Evolutionary conservation across 768 basidiomycete species (phyloP).

Genomic region (Mycena galopus): DNA sequence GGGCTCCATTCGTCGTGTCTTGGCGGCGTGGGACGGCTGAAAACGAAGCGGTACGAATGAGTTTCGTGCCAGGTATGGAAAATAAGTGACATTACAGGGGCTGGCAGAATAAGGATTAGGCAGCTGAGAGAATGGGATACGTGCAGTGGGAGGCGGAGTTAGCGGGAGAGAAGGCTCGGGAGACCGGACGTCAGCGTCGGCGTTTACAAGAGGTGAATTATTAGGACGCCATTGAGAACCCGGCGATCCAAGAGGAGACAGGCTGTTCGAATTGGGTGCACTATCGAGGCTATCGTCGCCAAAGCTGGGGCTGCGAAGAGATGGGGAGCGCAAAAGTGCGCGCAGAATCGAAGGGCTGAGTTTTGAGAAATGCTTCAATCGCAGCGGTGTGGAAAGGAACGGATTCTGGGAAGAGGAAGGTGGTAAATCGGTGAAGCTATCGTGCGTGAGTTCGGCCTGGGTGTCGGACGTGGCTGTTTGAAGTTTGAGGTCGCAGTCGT

Average conservation of each 20-base stretch:
- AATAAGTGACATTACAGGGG: background rate
- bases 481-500: constrained; percentile 16
- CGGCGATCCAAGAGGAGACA: background rate
- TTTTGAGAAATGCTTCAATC: constrained; percentile 41
- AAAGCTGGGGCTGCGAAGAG: constrained; percentile 33
- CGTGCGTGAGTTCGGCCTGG: background rate
- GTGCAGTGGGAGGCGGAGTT: constrained; percentile 39
- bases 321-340: constrained; percentile 38
- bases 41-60: background rate
- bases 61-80: background rate
- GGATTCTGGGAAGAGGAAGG: constrained; percentile 31
- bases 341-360: constrained; percentile 39
- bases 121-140: constrained; percentile 29
- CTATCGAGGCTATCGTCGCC: constrained; percentile 33
- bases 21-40: background rate
- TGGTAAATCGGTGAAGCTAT: constrained; percentile 14
- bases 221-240: background rate
- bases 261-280: background rate
- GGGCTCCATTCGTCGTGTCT: background rate
- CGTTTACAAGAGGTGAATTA: background rate
- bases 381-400: constrained; percentile 42
- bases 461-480: background rate
- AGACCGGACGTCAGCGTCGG: background rate
- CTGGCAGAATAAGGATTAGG: constrained; percentile 18
- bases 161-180: constrained; percentile 32